Evolutionary conservation across 495 filamentous ascomycete species (phyloP), one percentile per base, ranked within the genome.

Genomic region (Tuber calosporum): DNA sequence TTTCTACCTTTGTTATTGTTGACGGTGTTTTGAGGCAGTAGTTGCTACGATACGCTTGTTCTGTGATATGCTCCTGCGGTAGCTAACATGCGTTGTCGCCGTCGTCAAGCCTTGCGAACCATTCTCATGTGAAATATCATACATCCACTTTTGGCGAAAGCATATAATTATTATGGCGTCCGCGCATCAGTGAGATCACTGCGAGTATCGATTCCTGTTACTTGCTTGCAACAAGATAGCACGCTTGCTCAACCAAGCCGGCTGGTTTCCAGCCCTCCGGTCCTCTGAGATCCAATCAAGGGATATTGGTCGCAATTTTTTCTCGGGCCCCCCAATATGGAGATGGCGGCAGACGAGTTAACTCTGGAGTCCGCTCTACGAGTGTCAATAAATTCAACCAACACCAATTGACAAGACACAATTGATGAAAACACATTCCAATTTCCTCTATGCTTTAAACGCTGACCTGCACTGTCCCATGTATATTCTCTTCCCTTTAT

Each of bases 321-420:
- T 34, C 19, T 13, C 26, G 17, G 3, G 7, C 39, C 13, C 26
- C 53, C 26, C 15, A 58, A 30, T 34, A 62, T 62, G 26, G 6
- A 13, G 53, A 62, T 62, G 53, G 30, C 26, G 17, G 19, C 53
- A 34, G 26, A 62, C 19, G 17, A 26, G n/a, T 53, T 53, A 26
- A 53, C n/a, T 26, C 22, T 11, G 48, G 48, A 22, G 43, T 19
- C 0, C 43, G 20, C 43, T 45, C 43, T 6, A 53, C n/a, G n/a
- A n/a, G n/a, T n/a, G n/a, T 53, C 45, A 53, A 62, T 62, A 26
- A 62, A 62, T 62, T 62, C 53, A 62, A 62, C 19, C 26, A 62
- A 62, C 30, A 26, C 9, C 48, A n/a, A 58, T 58, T 58, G 48
- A 58, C 48, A 58, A 58, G n/a, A 15, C 53, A 34, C 53, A 62